A percentile compares a stretch with the other conserved stretches of the same genome.
Conservation (phyloP, 495 filamentous ascomycete genomes). For the Aspergillus sparsus region DNA sequence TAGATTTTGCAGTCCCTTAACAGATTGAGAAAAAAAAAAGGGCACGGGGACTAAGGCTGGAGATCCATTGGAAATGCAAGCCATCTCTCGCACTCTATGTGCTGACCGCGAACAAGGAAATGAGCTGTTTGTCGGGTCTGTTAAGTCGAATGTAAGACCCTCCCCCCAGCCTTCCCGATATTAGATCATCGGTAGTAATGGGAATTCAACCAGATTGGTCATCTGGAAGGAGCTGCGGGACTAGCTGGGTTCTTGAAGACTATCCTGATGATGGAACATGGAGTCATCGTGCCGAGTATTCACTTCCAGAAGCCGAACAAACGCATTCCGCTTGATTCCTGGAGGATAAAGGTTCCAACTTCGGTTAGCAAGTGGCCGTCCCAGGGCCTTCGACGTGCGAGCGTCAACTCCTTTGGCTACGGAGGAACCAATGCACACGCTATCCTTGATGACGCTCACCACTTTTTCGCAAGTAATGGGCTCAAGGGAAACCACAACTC, state of each 20-base stretch:
- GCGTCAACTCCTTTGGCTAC: conserved; percentile 34
- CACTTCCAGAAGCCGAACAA: conserved; percentile 1
- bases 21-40: no score
- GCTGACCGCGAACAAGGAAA: neutral
- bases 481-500: conserved; percentile 1
- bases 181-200: neutral
- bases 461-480: conserved; percentile 5
- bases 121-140: neutral
- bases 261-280: conserved; percentile 1
- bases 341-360: conserved; percentile 4
- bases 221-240: neutral
- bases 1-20: conserved; percentile 1
- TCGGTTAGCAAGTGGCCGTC: conserved; percentile 20
- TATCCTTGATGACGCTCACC: conserved; percentile 27
- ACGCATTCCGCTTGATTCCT: neutral
- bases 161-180: neutral
- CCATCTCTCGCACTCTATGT: neutral
- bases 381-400: conserved; percentile 16
- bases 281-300: neutral
- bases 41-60: conserved; percentile 48
- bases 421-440: conserved; percentile 35
- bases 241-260: neutral
- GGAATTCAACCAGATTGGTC: neutral
- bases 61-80: conserved; percentile 28
- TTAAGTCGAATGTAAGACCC: neutral